phyloP scores from a whole-genome alignment of 441 rosid genomes.

The Aleurites moluccanus region DNA sequence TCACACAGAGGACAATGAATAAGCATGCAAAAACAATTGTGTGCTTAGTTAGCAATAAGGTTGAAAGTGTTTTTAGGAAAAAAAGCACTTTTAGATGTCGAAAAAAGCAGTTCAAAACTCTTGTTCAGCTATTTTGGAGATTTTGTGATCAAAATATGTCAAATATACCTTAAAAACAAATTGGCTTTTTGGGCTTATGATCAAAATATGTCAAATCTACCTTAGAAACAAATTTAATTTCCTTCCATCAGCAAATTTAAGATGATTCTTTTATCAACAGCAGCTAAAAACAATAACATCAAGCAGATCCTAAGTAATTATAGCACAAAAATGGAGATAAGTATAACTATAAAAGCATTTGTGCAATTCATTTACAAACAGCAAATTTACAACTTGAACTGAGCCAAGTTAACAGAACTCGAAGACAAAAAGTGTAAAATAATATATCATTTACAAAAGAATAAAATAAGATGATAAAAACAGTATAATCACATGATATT shows the following conservation, averaged over 20 bases:
- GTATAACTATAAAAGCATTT: not conserved
- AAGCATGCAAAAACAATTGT: not conserved
- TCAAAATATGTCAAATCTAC: not conserved
- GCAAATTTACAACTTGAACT: constrained; percentile 2
- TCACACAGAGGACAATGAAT: not conserved
- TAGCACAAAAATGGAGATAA: not conserved
- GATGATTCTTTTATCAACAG: not conserved
- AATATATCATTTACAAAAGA: not conserved
- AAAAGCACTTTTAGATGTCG: not conserved
- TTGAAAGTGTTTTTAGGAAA: not conserved
- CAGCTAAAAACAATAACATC: not conserved
- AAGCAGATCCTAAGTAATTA: not conserved
- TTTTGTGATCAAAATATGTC: not conserved
- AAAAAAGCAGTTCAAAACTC: not conserved
- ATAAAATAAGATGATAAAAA: not conserved
- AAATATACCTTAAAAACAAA: not conserved
- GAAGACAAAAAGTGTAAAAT: not conserved
- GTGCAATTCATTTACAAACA: not conserved
- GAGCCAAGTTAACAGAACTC: not conserved
- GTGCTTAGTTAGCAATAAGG: not conserved
- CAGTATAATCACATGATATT: not conserved
- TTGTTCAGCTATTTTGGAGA: not conserved
- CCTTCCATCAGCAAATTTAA: not conserved
- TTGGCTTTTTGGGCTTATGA: not conserved
- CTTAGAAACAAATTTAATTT: not conserved